These are phyloP conservation scores for Dillenia turbinata DNA, from an alignment of 164 flowering plant species.

Conservation along the genomic window DNA sequence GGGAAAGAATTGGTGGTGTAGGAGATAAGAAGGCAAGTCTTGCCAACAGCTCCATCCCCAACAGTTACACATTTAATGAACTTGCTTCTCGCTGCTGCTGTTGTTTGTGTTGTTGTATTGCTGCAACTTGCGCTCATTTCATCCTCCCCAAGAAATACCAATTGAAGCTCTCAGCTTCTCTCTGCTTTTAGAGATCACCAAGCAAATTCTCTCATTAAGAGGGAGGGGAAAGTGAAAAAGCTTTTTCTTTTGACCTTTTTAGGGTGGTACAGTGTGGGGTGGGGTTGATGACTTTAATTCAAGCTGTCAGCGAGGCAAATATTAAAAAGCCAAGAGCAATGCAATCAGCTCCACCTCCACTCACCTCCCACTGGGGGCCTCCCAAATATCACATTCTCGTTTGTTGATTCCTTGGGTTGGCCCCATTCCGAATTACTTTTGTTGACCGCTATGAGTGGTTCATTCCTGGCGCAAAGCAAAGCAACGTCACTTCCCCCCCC, in stretches of 20 bases:
- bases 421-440: no score
- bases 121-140: conserved; percentile 24
- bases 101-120: background rate
- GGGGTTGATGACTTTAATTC: conserved; percentile 24
- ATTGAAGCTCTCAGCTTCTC: background rate
- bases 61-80: conserved; percentile 78
- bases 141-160: conserved; percentile 1
- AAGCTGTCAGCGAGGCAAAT: conserved; percentile 41
- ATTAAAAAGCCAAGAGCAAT: no score
- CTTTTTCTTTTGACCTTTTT: conserved; percentile 7
- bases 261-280: conserved; percentile 9
- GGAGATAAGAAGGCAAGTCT: conserved; percentile 70
- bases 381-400: background rate
- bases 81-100: conserved; percentile 27
- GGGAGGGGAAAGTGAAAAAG: conserved; percentile 2
- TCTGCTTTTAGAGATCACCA: background rate
- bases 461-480: no score
- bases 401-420: background rate
- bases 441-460: no score
- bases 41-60: conserved; percentile 80
- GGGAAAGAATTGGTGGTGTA: conserved; percentile 79
- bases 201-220: no score
- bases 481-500: no score
- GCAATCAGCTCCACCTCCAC: no score
- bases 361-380: background rate